Conservation (phyloP, 2,329 filamentous ascomycete species). For the Dactylonectria macrodidyma region DNA sequence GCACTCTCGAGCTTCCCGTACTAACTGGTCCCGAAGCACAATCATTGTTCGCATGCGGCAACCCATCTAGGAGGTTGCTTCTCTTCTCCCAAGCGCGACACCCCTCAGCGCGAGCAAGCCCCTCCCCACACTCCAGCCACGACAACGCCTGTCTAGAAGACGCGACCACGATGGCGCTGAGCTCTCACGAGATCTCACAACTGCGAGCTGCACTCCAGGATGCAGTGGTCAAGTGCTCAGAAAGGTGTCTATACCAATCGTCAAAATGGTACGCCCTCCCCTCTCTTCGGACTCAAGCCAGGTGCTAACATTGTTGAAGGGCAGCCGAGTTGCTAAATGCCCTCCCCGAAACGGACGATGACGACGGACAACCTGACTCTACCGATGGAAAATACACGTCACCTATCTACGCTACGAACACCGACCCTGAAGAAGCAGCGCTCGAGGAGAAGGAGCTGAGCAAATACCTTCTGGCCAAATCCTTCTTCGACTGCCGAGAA, state of each 20-base stretch:
- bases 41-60: conserved; percentile 7
- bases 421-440: conserved; percentile 79
- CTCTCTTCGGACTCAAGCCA: not conserved
- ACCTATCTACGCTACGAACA: conserved; percentile 67
- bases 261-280: conserved; percentile 85
- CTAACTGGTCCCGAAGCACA: not conserved
- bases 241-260: conserved; percentile 94
- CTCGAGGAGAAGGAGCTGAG: conserved; percentile 86
- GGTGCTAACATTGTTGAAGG: conserved; percentile 66
- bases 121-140: not conserved
- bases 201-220: conserved; percentile 84
- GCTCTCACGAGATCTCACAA: conserved; percentile 71
- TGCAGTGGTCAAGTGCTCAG: conserved; percentile 91
- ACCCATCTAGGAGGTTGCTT: not conserved
- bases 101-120: too few species aligned
- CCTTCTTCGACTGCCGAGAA: conserved; percentile 95
- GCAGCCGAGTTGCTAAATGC: conserved; percentile 94
- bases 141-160: conserved; percentile 35
- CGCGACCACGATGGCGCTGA: conserved; percentile 66
- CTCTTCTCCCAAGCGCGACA: conserved; percentile 12
- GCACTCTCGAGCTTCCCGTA: not conserved
- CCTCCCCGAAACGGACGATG: conserved; percentile 74
- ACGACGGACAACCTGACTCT: conserved; percentile 60
- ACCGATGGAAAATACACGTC: conserved; percentile 58
- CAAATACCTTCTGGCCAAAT: conserved; percentile 91